A percentile compares a stretch with the other conserved stretches of the same genome.
These are phyloP conservation scores for Rhodotorula sp. DNA, from an alignment of 1,284 basidiomycete species.

Conservation along the genomic window DNA sequence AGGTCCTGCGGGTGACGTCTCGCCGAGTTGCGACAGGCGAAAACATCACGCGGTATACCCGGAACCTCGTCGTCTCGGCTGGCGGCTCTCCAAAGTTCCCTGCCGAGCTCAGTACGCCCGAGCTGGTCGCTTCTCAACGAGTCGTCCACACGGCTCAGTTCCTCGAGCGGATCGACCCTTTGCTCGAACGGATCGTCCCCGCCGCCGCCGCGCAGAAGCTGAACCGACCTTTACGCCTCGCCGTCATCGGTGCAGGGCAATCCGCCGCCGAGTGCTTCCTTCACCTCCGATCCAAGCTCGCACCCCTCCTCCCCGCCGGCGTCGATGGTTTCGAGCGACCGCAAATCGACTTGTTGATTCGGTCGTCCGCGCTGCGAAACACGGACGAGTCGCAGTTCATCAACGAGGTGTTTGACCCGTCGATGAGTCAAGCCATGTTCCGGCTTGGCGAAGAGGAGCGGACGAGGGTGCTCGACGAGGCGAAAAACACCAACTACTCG, in stretches of 20 bases:
- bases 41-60: constrained; percentile 6
- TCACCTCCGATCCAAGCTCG: constrained; percentile 48
- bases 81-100: constrained; percentile 31
- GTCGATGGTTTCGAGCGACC: constrained; percentile 44
- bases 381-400: constrained; percentile 61
- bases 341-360: constrained; percentile 59
- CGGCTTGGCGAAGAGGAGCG: constrained; percentile 16
- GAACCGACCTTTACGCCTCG: constrained; percentile 50
- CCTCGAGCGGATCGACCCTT: constrained; percentile 30
- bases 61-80: constrained; percentile 35
- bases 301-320: constrained; percentile 13
- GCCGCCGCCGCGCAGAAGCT: constrained; percentile 21
- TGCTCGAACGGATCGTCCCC: constrained; percentile 21
- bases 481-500: constrained; percentile 60
- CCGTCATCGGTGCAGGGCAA: constrained; percentile 58
- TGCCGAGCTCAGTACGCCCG: constrained; percentile 53
- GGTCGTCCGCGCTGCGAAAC: constrained; percentile 58
- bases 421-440: constrained; percentile 48
- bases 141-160: constrained; percentile 47
- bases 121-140: constrained; percentile 53
- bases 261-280: constrained; percentile 47
- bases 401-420: constrained; percentile 62
- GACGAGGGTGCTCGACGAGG: constrained; percentile 55
- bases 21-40: constrained; percentile 17
- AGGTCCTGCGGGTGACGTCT: constrained; percentile 30